phyloP scores from a whole-genome alignment of 495 filamentous ascomycete genomes.

The Cetradonia linearis region DNA sequence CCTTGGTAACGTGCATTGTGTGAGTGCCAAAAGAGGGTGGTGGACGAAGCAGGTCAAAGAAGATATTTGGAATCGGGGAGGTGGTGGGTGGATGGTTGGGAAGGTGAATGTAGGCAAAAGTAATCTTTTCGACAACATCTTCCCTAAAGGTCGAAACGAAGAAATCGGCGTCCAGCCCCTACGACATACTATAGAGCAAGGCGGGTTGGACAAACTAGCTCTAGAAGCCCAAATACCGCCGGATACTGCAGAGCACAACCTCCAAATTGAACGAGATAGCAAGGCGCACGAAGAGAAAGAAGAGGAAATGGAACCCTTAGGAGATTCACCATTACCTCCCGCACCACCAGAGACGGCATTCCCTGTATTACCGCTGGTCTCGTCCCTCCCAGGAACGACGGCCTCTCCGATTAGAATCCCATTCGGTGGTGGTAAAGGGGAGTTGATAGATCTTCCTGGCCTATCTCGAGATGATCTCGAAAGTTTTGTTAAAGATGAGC shows the following conservation, averaged over 20 bases:
- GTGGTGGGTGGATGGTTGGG: slow-evolving; percentile 95
- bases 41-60: slow-evolving; percentile 82
- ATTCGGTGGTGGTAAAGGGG: slow-evolving; percentile 73
- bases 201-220: not conserved
- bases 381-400: slow-evolving; percentile 82
- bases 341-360: slow-evolving; percentile 58
- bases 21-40: slow-evolving; percentile 75
- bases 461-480: slow-evolving; percentile 64
- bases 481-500: slow-evolving; percentile 50
- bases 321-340: slow-evolving; percentile 56
- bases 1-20: slow-evolving; percentile 72
- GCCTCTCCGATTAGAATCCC: slow-evolving; percentile 85
- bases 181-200: slow-evolving; percentile 8
- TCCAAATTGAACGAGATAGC: not conserved
- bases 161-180: slow-evolving; percentile 11
- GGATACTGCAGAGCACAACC: not conserved
- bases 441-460: slow-evolving; percentile 91
- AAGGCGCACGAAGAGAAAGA: not conserved
- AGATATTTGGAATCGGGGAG: slow-evolving; percentile 65
- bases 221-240: not conserved
- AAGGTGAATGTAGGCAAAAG: slow-evolving; percentile 97
- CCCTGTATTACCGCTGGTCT: slow-evolving; percentile 74
- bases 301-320: not conserved
- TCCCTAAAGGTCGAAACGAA: slow-evolving; percentile 57
- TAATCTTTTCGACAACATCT: slow-evolving; percentile 72